Evolutionary conservation across 108 stramenopile species (phyloP).

Genomic region (Nannochloropsis salina): DNA sequence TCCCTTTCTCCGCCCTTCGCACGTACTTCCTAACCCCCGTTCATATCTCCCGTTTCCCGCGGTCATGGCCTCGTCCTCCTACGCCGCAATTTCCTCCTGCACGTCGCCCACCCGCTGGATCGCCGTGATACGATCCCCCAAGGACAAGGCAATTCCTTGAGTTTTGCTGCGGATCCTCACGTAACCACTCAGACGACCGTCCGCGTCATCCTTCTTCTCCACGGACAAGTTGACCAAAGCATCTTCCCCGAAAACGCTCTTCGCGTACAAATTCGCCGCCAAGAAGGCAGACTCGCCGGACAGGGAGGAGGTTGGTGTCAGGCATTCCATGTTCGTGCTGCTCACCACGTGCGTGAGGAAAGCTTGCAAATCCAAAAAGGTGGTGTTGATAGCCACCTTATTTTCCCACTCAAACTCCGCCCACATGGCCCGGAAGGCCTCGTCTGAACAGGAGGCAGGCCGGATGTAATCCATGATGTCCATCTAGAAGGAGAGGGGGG

Average conservation of each 20-base stretch:
- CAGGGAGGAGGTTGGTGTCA: slow-evolving; percentile 70
- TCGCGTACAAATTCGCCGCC: slow-evolving; percentile 97
- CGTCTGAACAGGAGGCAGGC: slow-evolving; percentile 89
- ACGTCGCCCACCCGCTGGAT: slow-evolving; percentile 66
- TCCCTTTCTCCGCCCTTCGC: background rate
- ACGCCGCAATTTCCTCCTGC: background rate
- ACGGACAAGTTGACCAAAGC: slow-evolving; percentile 97
- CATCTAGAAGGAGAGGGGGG: slow-evolving; percentile 47
- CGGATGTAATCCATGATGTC: slow-evolving; percentile 99
- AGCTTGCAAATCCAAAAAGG: slow-evolving; percentile 72
- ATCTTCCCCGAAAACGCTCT: slow-evolving; percentile 95
- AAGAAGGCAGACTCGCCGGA: slow-evolving; percentile 64
- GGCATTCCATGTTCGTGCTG: slow-evolving; percentile 93
- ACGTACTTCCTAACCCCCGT: background rate
- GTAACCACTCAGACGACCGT: slow-evolving; percentile 91
- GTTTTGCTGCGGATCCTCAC: slow-evolving; percentile 98
- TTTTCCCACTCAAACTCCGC: slow-evolving; percentile 99
- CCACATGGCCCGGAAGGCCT: slow-evolving; percentile 97
- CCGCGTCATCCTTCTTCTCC: slow-evolving; percentile 95
- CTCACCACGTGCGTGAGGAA: slow-evolving; percentile 90
- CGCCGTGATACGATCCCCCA: slow-evolving; percentile 95
- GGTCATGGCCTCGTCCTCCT: background rate
- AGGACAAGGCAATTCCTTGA: slow-evolving; percentile 96
- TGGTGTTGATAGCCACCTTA: slow-evolving; percentile 72
- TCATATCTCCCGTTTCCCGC: background rate